Base-by-base conservation (phyloP, 768 basidiomycete species). In the Arthromyces matolae region DNA sequence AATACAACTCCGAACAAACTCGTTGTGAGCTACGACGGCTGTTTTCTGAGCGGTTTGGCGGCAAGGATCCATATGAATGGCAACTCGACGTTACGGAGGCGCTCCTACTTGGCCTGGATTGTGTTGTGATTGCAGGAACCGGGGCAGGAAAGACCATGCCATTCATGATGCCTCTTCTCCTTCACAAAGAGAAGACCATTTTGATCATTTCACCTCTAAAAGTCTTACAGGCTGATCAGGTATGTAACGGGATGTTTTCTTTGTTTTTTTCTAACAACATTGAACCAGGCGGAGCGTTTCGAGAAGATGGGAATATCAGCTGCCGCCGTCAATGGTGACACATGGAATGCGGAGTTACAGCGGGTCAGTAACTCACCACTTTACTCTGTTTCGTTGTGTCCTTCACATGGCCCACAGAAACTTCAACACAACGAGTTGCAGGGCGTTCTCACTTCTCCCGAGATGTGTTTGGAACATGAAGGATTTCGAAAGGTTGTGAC, bases 61-160 rank as follows among this genome's bases (percentile, higher is more conserved):
- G 63, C 2, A 36, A 51, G 12, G 38, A 20, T 9, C 46, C 68
- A 7, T 61, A 71, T 51, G 47, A 55, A 1, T 73, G 71, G 71
- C n/a, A n/a, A n/a, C n/a, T n/a, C n/a, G 68, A 75, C 51, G 64
- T 69, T 2, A 39, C 65, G 0, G 70, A 72, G 55, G 66, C 68
- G 1, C 12, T 69, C 13, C 31, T 67, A 3, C 51, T 71, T 1
- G 63, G 65, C 3, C 52, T 72, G 1, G 68, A 72, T 51, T 53
- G 50, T 19, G 42, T 63, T 2, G 64, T 70, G 0, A 63, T 71
- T 25, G 66, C 68, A n/a, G 68, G 65, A n/a, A 69, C 67, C 10
- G 66, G 67, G 5, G 52, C 61, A 1, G 68, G 70, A 18, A 71
- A 72, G 48, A 69, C 70, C 1, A 65, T 71, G 28, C 68, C 69